These are phyloP conservation scores for Nephromyces sp. DNA, from an alignment of 169 alveolate genomes.

Conservation along the genomic window DNA sequence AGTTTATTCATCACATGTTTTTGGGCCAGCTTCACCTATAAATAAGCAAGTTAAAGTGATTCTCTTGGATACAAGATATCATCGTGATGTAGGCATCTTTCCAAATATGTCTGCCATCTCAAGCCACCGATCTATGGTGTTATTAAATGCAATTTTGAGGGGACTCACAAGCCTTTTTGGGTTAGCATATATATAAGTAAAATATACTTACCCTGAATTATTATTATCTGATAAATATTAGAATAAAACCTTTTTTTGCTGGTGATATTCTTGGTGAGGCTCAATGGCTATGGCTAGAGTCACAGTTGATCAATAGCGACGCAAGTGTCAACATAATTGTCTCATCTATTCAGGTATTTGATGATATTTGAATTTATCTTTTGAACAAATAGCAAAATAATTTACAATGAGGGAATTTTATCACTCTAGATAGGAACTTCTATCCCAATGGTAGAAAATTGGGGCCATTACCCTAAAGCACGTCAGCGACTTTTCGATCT, in stretches of 20 bases:
- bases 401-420: too few species aligned
- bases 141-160: conserved; percentile 2
- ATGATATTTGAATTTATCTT: too few species aligned
- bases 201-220: too few species aligned
- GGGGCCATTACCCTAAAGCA: conserved; percentile 48
- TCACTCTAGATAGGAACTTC: conserved; percentile 29
- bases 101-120: neutral
- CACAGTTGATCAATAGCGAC: conserved; percentile 62
- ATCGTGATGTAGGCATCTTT: conserved; percentile 11
- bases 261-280: conserved; percentile 76
- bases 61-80: conserved; percentile 30
- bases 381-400: too few species aligned
- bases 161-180: conserved; percentile 3
- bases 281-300: conserved; percentile 79
- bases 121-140: neutral
- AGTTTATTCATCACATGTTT: conserved; percentile 45
- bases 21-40: conserved; percentile 24
- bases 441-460: conserved; percentile 40
- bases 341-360: conserved; percentile 69
- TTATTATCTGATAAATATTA: too few species aligned
- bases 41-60: neutral
- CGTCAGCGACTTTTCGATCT: conserved; percentile 22
- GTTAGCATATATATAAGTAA: too few species aligned
- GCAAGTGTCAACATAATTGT: conserved; percentile 70
- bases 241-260: too few species aligned